These are phyloP conservation scores for Fonsecaea monophora DNA, from an alignment of 2,329 filamentous ascomycete genomes.

Conservation along the genomic window DNA sequence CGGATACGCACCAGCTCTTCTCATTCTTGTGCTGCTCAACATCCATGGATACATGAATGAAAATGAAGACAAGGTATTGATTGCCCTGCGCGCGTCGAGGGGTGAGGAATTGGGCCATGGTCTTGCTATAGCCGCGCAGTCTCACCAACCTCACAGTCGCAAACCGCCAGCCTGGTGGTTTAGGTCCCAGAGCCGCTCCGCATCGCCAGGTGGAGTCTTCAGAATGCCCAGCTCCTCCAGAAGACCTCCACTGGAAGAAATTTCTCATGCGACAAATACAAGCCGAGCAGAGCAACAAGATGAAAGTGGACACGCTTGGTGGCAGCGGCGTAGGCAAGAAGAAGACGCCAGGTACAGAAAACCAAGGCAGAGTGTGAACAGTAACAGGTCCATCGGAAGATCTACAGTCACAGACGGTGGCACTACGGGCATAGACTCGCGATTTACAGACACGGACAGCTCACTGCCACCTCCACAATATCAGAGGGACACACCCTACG, in stretches of 20 bases:
- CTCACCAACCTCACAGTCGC: conserved; percentile 57
- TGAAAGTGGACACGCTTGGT: conserved; percentile 31
- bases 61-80: conserved; percentile 74
- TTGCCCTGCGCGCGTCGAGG: conserved; percentile 66
- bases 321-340: conserved; percentile 21
- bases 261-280: background rate
- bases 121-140: conserved; percentile 49
- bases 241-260: conserved; percentile 28
- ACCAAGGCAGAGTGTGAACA: conserved; percentile 5
- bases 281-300: conserved; percentile 23
- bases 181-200: conserved; percentile 2
- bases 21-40: conserved; percentile 54
- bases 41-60: conserved; percentile 64
- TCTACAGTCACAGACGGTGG: background rate
- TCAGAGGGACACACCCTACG: conserved; percentile 16
- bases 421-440: background rate
- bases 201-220: conserved; percentile 8
- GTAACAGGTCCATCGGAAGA: too few relatives aligned
- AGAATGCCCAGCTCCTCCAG: conserved; percentile 33
- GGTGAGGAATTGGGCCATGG: conserved; percentile 59
- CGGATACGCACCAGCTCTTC: conserved; percentile 65
- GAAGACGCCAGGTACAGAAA: conserved; percentile 21
- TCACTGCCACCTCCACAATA: background rate
- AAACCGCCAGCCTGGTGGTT: conserved; percentile 42
- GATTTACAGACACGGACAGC: conserved; percentile 10